A percentile compares a stretch with the other conserved stretches of the same genome.
Conservation (phyloP, 2,329 filamentous ascomycete genomes). For the Colletotrichum euphorbiae region DNA sequence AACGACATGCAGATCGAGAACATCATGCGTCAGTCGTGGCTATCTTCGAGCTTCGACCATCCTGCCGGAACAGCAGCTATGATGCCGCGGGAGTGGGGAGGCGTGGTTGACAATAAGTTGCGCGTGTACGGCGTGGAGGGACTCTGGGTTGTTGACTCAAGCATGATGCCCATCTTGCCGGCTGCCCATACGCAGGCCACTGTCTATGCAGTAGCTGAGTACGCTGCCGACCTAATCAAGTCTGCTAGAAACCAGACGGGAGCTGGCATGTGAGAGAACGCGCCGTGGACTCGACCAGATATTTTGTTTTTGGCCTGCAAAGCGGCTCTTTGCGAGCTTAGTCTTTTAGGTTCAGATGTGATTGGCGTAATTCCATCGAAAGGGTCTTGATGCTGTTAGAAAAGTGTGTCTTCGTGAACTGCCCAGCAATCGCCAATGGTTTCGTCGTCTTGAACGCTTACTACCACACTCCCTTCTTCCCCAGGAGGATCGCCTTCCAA, state of each 20-base stretch:
- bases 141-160: slow-evolving; percentile 52
- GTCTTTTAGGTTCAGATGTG: too few species aligned
- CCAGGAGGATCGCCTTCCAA: slow-evolving; percentile 56
- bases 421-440: slow-evolving; percentile 31
- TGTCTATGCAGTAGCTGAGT: slow-evolving; percentile 48
- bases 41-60: slow-evolving; percentile 43
- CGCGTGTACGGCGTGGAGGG: slow-evolving; percentile 50
- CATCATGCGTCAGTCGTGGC: slow-evolving; percentile 39
- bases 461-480: slow-evolving; percentile 52
- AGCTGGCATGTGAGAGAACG: too few species aligned
- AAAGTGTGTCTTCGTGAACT: neutral
- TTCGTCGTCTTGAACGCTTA: slow-evolving; percentile 24
- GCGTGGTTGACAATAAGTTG: slow-evolving; percentile 49
- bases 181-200: slow-evolving; percentile 48
- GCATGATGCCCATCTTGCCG: slow-evolving; percentile 49
- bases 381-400: neutral
- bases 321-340: too few species aligned
- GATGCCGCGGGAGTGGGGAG: slow-evolving; percentile 48
- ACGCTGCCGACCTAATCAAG: slow-evolving; percentile 48
- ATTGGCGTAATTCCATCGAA: too few species aligned
- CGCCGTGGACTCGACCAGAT: too few species aligned
- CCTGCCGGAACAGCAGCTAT: slow-evolving; percentile 48
- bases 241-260: too few species aligned
- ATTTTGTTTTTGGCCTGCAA: neutral
- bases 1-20: slow-evolving; percentile 42